Conservation (phyloP, 805 yeast species). For the Starmerella davenportii region DNA sequence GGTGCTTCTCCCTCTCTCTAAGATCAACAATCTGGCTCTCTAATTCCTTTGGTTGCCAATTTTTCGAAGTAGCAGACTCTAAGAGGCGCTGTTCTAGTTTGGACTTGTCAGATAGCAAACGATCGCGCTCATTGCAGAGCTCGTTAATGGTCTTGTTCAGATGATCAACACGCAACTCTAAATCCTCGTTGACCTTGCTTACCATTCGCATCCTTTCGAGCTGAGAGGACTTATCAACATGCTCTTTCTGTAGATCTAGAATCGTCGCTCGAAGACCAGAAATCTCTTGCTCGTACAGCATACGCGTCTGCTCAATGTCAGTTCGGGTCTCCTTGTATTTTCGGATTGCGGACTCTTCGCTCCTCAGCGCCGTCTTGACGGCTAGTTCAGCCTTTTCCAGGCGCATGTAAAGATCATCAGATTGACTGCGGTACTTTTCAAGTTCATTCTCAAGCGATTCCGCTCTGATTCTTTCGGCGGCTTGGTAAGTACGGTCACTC, state of each 20-base stretch:
- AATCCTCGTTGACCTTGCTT: constrained; percentile 1
- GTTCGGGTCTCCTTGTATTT: constrained; percentile 23
- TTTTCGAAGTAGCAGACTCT: constrained; percentile 27
- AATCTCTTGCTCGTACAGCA: constrained; percentile 6
- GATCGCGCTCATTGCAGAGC: constrained; percentile 44
- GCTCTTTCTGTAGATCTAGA: constrained; percentile 3
- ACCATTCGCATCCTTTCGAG: not conserved
- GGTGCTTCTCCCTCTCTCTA: constrained; percentile 15
- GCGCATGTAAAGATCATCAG: constrained; percentile 56
- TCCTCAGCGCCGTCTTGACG: constrained; percentile 41
- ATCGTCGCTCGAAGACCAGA: constrained; percentile 2
- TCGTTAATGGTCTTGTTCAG: constrained; percentile 44
- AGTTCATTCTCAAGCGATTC: constrained; percentile 36
- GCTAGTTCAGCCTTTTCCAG: constrained; percentile 66
- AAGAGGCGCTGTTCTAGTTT: constrained; percentile 30
- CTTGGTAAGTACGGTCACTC: constrained; percentile 34
- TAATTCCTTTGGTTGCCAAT: constrained; percentile 13
- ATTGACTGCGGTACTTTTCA: constrained; percentile 46
- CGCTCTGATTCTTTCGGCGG: constrained; percentile 39
- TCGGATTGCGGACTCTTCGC: constrained; percentile 35
- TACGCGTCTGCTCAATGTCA: constrained; percentile 6
- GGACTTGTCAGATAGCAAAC: constrained; percentile 34
- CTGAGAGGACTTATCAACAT: not conserved
- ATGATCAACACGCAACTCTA: constrained; percentile 31
- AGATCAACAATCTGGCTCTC: constrained; percentile 25